Evolutionary conservation across 352 stramenopile genomes (phyloP), one percentile per base, ranked within the genome.

Genomic region (Peronospora farinosa): DNA sequence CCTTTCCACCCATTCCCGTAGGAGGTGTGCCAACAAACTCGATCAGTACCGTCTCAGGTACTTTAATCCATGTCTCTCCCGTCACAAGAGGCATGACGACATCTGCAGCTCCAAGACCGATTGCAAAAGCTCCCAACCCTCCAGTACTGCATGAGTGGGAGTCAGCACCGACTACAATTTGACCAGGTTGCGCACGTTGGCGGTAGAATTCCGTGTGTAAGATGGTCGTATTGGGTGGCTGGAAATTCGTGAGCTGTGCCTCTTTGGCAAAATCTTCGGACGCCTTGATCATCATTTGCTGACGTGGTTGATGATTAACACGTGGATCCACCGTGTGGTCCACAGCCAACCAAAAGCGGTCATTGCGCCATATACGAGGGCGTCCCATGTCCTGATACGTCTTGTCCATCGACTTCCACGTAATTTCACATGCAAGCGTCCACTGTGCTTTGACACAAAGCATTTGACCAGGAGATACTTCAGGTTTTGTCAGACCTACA

Each of bases 201-300:
- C 78, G 76, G 0, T 76, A 75, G 54, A 91, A 91, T 54, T 89
- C 77, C 0, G 80, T 91, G 69, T 91, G 80, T 74, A 91, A 86
- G 70, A 91, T 91, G 60, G 80, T 91, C 3, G 78, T 88, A 63
- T 91, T 91, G 51, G 80, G 72, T 0, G 69, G 78, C 66, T 79
- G 84, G 53, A 89, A 91, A 65, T 91, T 74, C 7, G 77, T 86
- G 23, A 91, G 63, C 0, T 21, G 5, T 6, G 21, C 23, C 13
- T 33, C 23, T 25, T 72, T 54, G n/a, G 80, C 80, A 49, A 91
- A 91, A 33, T 86, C 69, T 19, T 76, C 85, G 44, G 77, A 86
- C 54, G 85, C 67, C 35, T 91, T 73, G 56, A 91, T 91, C 42
- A 91, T 71, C 47, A 76, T 74, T 50, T 88, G 65, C 51, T 88